Percentiles rank a stretch among this genome's conserved stretches.
phyloP scores from a whole-genome alignment of 2,329 filamentous ascomycete genomes.

The Venturia oleaginea region DNA sequence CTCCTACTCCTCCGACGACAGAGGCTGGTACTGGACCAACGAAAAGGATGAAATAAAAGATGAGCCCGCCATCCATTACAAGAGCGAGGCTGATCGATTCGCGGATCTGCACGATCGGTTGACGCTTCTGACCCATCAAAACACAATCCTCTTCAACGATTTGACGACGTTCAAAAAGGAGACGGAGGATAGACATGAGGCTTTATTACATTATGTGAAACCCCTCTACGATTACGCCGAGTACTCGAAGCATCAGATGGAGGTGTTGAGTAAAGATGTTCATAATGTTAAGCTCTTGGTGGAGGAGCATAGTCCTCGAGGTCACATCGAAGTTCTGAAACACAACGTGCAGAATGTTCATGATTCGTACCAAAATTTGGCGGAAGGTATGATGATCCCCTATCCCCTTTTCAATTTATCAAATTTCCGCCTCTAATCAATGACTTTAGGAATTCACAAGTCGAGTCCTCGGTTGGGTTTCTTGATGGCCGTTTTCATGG shows the following conservation, averaged over 20 bases:
- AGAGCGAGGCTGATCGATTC: conserved; percentile 54
- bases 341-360: background rate
- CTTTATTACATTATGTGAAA: conserved; percentile 30
- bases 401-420: background rate
- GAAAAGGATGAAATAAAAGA: conserved; percentile 11
- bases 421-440: background rate
- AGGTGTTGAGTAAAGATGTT: background rate
- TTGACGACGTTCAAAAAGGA: conserved; percentile 42
- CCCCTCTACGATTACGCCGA: conserved; percentile 2
- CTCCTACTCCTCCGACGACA: background rate
- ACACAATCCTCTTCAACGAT: conserved; percentile 53
- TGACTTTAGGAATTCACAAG: conserved; percentile 20
- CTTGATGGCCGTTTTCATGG: conserved; percentile 63
- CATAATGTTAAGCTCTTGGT: background rate
- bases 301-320: background rate
- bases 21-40: conserved; percentile 6
- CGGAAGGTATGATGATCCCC: background rate
- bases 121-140: conserved; percentile 61
- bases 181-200: conserved; percentile 48
- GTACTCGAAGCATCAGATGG: conserved; percentile 2
- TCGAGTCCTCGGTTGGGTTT: conserved; percentile 41
- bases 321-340: background rate
- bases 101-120: conserved; percentile 77
- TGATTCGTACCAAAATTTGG: no score
- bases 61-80: conserved; percentile 34